Evolutionary conservation across 2,329 filamentous ascomycete genomes (phyloP).

Genomic region (Alternaria sp.): DNA sequence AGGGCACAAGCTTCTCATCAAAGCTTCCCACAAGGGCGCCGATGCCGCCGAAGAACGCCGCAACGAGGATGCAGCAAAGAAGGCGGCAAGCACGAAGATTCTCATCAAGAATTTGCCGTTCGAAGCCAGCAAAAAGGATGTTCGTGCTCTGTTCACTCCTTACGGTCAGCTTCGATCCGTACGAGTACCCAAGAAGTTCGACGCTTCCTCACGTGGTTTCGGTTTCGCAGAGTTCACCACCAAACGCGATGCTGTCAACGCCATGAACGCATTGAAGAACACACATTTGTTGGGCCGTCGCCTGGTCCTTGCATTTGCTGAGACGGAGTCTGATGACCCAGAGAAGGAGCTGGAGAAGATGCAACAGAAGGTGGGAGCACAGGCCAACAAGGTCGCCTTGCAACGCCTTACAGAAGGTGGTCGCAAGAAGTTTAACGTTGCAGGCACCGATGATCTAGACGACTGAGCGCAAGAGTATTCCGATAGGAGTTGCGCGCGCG

Average conservation of each 20-base stretch:
- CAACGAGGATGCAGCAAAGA: conserved; percentile 83
- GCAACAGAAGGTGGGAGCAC: conserved; percentile 91
- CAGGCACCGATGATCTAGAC: conserved; percentile 65
- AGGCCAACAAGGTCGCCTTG: conserved; percentile 88
- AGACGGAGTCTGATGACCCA: conserved; percentile 85
- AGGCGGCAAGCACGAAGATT: conserved; percentile 84
- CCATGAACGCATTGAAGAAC: conserved; percentile 86
- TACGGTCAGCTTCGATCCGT: conserved; percentile 94
- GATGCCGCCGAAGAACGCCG: conserved; percentile 88
- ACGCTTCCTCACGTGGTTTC: conserved; percentile 86
- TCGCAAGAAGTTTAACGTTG: conserved; percentile 88
- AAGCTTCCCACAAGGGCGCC: conserved; percentile 82
- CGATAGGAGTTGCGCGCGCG: conserved; percentile 36
- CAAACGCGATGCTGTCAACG: conserved; percentile 85
- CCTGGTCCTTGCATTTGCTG: conserved; percentile 89
- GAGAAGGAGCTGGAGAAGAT: conserved; percentile 97
- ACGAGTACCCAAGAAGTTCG: conserved; percentile 93
- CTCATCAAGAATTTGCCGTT: conserved; percentile 99
- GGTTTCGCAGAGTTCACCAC: conserved; percentile 97
- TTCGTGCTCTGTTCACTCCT: conserved; percentile 81
- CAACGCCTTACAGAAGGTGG: conserved; percentile 85
- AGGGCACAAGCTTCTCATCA: conserved; percentile 82
- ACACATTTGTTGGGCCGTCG: conserved; percentile 91
- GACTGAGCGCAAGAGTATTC: conserved; percentile 43
- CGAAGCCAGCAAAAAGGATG: conserved; percentile 87